Base-by-base conservation (phyloP, 768 basidiomycete species). In the Tricholoma matsutake region DNA sequence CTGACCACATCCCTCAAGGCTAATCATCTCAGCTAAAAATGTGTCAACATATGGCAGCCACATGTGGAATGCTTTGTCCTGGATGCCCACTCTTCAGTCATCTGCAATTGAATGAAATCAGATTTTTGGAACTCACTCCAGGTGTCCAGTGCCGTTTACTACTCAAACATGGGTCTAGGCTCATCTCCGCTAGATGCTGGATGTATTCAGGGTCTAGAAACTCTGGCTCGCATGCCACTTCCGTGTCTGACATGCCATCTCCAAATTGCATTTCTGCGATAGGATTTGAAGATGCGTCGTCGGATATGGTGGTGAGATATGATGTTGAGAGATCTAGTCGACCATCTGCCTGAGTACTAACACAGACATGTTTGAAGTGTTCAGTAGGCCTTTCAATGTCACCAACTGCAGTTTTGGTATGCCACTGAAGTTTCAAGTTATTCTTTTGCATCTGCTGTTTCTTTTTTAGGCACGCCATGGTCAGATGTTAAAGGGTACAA, bases 11-110 rank as follows among this genome's bases (percentile, higher is more conserved):
- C 55, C 51, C 20, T 60, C 51, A 29, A 57, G 7, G 31, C 37
- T 47, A n/a, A 59, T 63, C 28, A 63, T 34, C 32, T 63, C 62
- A 14, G 55, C 34, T 9, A 63, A 51, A 56, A 63, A 25, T 3
- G 3, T 25, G 22, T 25, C 22, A 25, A 25, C 22, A 25, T 25
- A 3, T 3, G 22, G 22, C 22, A 25, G 22, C 22, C 22, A 25
- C 6, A 59, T 54, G 14, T 37, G 35, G 3, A 63, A 16, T 43
- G 58, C 58, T 28, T 63, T 20, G 20, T 63, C 62, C 62, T 63
- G 22, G 22, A 25, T 3, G 3, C 1, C 22, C 22, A 25, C 22
- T 3, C 3, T 25, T 25, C 3, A 25, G 22, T 25, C 22, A 25
- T 54, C 34, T 34, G 34, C 34, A n/a, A n/a, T 20, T 55, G 54